phyloP scores from a whole-genome alignment of 106 monocot genomes.

The Dioscorea zingiberensis region DNA sequence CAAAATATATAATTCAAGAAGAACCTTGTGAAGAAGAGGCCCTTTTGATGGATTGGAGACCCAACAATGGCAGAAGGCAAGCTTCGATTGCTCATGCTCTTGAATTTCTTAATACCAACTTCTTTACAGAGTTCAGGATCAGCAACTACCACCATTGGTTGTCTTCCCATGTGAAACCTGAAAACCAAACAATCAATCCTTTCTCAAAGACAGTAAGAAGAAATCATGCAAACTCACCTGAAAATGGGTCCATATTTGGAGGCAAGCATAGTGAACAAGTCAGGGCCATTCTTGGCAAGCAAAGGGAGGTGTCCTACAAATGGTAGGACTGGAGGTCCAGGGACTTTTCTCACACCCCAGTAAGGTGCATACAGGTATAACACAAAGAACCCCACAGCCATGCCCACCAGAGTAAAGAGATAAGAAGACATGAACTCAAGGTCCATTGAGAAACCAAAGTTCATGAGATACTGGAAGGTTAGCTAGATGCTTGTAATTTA shows the following conservation, averaged over 20 bases:
- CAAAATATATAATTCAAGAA: neutral
- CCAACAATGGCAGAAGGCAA: conserved; percentile 52
- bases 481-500: too few species aligned
- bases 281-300: conserved; percentile 48
- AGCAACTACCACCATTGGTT: conserved; percentile 54
- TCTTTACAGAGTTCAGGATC: conserved; percentile 62
- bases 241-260: conserved; percentile 51
- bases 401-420: conserved; percentile 5
- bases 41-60: conserved; percentile 55
- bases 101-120: conserved; percentile 72
- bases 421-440: neutral
- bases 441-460: neutral
- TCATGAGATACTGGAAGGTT: too few species aligned
- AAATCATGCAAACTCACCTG: conserved; percentile 9
- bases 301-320: conserved; percentile 55
- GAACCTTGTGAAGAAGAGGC: conserved; percentile 63
- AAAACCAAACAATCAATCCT: neutral
- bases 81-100: conserved; percentile 47
- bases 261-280: conserved; percentile 35
- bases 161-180: conserved; percentile 77
- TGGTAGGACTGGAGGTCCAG: conserved; percentile 47
- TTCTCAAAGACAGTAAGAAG: neutral
- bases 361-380: conserved; percentile 44
- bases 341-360: conserved; percentile 48
- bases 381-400: conserved; percentile 17